Evolutionary conservation across 2,329 filamentous ascomycete species (phyloP).

Genomic region (Curvularia hawaiiensis): DNA sequence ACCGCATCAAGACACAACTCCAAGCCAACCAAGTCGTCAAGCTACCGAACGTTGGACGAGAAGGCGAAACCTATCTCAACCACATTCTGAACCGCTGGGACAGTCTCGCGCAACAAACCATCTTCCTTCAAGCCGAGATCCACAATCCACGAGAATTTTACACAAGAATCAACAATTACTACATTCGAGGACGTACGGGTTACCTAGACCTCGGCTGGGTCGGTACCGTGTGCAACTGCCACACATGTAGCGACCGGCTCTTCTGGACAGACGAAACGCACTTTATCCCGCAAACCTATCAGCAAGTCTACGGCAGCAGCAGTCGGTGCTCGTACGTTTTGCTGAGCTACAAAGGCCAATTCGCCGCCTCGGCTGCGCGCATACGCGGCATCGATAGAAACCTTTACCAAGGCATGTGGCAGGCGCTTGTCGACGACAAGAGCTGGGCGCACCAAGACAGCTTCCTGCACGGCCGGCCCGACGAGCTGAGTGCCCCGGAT

Average conservation of each 20-base stretch:
- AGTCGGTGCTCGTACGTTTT: conserved; percentile 41
- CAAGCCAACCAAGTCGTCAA: conserved; percentile 28
- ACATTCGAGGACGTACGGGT: conserved; percentile 45
- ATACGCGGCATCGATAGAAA: conserved; percentile 45
- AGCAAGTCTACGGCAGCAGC: conserved; percentile 21
- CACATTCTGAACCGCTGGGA: conserved; percentile 54
- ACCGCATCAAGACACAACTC: conserved; percentile 22
- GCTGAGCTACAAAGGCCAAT: conserved; percentile 55
- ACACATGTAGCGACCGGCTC: conserved; percentile 48
- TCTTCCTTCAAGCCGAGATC: conserved; percentile 55
- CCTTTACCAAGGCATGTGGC: conserved; percentile 42
- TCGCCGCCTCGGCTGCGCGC: conserved; percentile 52
- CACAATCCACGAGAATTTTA: conserved; percentile 47
- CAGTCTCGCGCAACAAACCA: conserved; percentile 51
- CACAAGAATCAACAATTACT: conserved; percentile 48
- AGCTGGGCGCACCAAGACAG: conserved; percentile 34
- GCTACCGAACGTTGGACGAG: conserved; percentile 50
- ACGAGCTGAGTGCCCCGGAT: conserved; percentile 30
- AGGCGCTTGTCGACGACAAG: conserved; percentile 26
- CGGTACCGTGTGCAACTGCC: conserved; percentile 46
- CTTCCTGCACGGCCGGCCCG: conserved; percentile 25
- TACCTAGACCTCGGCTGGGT: conserved; percentile 52
- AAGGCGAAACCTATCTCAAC: conserved; percentile 53
- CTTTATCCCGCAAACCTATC: conserved; percentile 46
- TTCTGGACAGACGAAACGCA: conserved; percentile 48